phyloP scores from a whole-genome alignment of 805 yeast species.

The Metschnikowia gelsemii region DNA sequence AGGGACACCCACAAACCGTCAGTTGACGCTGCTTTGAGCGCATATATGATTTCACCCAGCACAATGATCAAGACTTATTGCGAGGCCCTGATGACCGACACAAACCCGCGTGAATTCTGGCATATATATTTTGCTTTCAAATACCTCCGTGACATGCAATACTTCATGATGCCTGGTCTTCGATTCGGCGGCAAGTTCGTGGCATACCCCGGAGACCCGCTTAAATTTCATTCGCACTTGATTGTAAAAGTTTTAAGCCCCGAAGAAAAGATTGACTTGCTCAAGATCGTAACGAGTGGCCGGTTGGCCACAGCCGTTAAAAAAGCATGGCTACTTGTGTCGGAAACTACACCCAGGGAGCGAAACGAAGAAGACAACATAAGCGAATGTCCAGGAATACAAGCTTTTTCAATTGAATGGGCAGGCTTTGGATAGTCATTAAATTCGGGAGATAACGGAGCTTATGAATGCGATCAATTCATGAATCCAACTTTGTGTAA shows the following conservation, averaged over 20 bases:
- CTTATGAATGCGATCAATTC: too few relatives aligned
- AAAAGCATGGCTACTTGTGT: constrained; percentile 67
- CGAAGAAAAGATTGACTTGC: constrained; percentile 45
- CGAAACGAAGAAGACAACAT: constrained; percentile 16
- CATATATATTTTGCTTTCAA: constrained; percentile 29
- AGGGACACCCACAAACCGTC: constrained; percentile 12
- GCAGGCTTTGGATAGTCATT: constrained; percentile 79
- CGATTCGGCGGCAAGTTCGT: constrained; percentile 88
- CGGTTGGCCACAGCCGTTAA: constrained; percentile 91
- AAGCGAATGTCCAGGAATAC: constrained; percentile 19
- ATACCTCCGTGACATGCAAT: constrained; percentile 45
- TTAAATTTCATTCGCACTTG: constrained; percentile 84
- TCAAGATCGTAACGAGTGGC: constrained; percentile 77
- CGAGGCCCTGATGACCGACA: neutral
- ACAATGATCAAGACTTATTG: constrained; percentile 6
- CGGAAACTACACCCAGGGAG: constrained; percentile 28
- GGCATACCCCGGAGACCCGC: constrained; percentile 94
- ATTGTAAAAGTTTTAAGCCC: constrained; percentile 52
- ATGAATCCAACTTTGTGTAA: too few relatives aligned
- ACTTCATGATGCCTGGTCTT: constrained; percentile 74
- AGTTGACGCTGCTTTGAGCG: constrained; percentile 1
- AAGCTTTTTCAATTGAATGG: constrained; percentile 84
- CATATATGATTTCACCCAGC: neutral
- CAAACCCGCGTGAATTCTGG: constrained; percentile 7
- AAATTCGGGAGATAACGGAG: too few relatives aligned